phyloP scores from a whole-genome alignment of 1,284 basidiomycete species.

The Microbotryomycetes sp. region DNA sequence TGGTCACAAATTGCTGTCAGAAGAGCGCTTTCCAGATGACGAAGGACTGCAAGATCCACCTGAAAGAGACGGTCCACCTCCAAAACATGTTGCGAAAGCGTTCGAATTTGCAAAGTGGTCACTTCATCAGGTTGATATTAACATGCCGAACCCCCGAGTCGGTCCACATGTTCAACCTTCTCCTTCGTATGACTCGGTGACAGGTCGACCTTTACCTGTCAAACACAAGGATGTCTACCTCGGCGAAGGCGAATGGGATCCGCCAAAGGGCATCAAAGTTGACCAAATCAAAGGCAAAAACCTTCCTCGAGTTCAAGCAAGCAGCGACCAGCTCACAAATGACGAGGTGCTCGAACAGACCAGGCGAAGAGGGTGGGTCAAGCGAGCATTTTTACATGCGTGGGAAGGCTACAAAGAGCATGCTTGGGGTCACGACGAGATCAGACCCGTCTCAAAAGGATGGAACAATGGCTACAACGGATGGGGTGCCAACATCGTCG shows the following conservation, averaged over 20 bases:
- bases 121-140: neutral
- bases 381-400: slow-evolving; percentile 53
- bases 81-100: slow-evolving; percentile 16
- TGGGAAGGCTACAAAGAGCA: slow-evolving; percentile 52
- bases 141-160: neutral
- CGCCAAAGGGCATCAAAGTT: neutral
- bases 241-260: slow-evolving; percentile 8
- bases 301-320: slow-evolving; percentile 13
- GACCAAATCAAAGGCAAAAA: slow-evolving; percentile 3
- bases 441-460: slow-evolving; percentile 45
- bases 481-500: slow-evolving; percentile 72
- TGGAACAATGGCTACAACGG: slow-evolving; percentile 50
- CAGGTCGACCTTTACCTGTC: slow-evolving; percentile 18
- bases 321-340: neutral
- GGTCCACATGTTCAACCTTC: neutral
- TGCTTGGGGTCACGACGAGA: slow-evolving; percentile 57
- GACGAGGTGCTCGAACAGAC: slow-evolving; percentile 1
- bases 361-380: slow-evolving; percentile 43
- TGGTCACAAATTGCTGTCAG: slow-evolving; percentile 1
- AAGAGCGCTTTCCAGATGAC: slow-evolving; percentile 14
- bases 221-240: slow-evolving; percentile 1
- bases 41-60: slow-evolving; percentile 12
- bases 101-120: slow-evolving; percentile 20
- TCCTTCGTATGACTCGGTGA: slow-evolving; percentile 11
- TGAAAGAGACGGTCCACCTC: slow-evolving; percentile 4